Conservation (phyloP, 1,284 basidiomycete species). For the Ceraceosorus bombacis region DNA sequence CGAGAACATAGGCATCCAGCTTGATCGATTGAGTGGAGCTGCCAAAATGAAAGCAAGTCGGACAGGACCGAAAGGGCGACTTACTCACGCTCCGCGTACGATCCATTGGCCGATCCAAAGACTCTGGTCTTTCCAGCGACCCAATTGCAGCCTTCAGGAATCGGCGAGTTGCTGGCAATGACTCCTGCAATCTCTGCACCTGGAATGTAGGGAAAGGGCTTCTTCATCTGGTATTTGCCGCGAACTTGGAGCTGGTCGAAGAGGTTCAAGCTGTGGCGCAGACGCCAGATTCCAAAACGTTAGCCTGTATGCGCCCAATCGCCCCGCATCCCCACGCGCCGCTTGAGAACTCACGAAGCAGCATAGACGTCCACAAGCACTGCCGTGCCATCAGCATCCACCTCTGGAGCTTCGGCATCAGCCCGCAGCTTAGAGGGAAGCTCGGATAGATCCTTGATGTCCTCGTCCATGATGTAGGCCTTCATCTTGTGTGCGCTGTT, state of each 20-base stretch:
- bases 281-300: too few relatives aligned
- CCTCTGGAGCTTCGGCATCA: slow-evolving; percentile 26
- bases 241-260: slow-evolving; percentile 40
- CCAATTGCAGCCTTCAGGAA: slow-evolving; percentile 72
- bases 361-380: slow-evolving; percentile 51
- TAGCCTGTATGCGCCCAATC: too few relatives aligned
- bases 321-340: too few relatives aligned
- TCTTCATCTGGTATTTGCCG: slow-evolving; percentile 41
- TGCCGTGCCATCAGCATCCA: slow-evolving; percentile 21
- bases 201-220: slow-evolving; percentile 38
- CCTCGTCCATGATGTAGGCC: slow-evolving; percentile 36
- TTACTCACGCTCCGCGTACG: slow-evolving; percentile 59
- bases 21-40: not conserved
- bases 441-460: slow-evolving; percentile 26
- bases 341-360: slow-evolving; percentile 7
- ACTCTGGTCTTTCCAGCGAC: slow-evolving; percentile 75
- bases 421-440: slow-evolving; percentile 26
- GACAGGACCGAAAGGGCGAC: too few relatives aligned
- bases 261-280: slow-evolving; percentile 10
- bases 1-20: not conserved
- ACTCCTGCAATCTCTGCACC: slow-evolving; percentile 68
- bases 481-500: slow-evolving; percentile 19
- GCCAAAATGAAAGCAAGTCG: not conserved
- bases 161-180: slow-evolving; percentile 65
- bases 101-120: slow-evolving; percentile 75